phyloP scores from a whole-genome alignment of 2,329 filamentous ascomycete species.

The Colletotrichum echinochloae region DNA sequence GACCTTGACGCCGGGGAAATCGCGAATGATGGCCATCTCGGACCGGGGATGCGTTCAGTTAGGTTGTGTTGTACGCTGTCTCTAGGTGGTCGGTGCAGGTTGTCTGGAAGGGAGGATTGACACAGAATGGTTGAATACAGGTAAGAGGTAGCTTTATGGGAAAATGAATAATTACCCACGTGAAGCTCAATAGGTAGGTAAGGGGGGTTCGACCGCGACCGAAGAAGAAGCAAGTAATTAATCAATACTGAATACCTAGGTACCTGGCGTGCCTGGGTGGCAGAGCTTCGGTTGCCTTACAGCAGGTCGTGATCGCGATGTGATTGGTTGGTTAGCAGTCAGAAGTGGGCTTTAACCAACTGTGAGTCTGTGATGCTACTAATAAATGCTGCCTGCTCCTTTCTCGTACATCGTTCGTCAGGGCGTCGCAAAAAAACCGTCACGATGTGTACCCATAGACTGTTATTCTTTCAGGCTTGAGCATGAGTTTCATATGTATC shows the following conservation, averaged over 20 bases:
- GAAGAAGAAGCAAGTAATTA: background rate
- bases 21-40: slow-evolving; percentile 45
- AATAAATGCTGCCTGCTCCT: background rate
- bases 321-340: slow-evolving; percentile 7
- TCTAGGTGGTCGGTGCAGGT: background rate
- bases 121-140: background rate
- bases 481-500: background rate
- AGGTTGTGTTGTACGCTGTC: background rate
- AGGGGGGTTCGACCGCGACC: background rate
- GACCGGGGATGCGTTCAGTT: background rate
- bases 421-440: background rate
- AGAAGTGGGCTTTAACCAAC: background rate
- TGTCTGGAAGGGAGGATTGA: background rate
- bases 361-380: no score
- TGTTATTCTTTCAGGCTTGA: background rate
- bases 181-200: slow-evolving; percentile 1
- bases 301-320: background rate
- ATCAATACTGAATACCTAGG: no score
- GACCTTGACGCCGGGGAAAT: slow-evolving; percentile 43
- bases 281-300: slow-evolving; percentile 5
- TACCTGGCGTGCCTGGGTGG: background rate
- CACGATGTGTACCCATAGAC: background rate
- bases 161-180: slow-evolving; percentile 3
- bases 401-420: background rate
- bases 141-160: background rate